Conservation (phyloP, 2,329 filamentous ascomycete species). For the Pseudogymnoascus sp. region DNA sequence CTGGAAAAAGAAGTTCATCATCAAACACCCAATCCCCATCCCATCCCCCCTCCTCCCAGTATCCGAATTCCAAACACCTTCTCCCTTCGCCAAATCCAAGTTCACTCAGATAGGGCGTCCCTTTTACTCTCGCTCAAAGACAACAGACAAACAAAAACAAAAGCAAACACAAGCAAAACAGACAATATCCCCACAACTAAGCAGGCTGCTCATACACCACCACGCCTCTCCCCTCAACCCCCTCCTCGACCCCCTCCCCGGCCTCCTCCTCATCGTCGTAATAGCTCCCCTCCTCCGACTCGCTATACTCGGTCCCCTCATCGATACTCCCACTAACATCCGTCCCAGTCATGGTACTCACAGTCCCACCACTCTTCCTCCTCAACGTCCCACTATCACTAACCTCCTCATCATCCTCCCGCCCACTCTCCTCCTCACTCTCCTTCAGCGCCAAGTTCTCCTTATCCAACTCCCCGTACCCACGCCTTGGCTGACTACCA, state of each 20-base stretch:
- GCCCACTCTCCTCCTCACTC: slow-evolving; percentile 41
- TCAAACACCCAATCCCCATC: not conserved
- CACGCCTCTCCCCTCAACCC: not conserved
- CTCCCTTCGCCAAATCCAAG: not conserved
- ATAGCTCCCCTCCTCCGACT: not conserved
- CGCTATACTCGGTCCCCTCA: slow-evolving; percentile 22
- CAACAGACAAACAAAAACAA: not conserved
- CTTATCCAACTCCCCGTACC: slow-evolving; percentile 48
- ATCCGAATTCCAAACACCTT: slow-evolving; percentile 3
- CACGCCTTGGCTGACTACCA: slow-evolving; percentile 30
- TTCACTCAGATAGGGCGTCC: not conserved
- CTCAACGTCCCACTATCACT: slow-evolving; percentile 24
- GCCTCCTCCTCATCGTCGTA: not conserved
- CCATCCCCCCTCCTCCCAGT: not conserved
- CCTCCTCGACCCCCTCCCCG: not conserved
- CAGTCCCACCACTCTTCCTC: slow-evolving; percentile 26
- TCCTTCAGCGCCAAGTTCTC: slow-evolving; percentile 57
- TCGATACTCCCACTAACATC: slow-evolving; percentile 22
- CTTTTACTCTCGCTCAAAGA: not conserved
- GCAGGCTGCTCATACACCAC: slow-evolving; percentile 6
- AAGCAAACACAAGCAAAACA: not conserved
- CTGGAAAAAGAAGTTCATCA: not conserved
- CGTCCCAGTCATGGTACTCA: slow-evolving; percentile 20
- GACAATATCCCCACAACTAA: not conserved
- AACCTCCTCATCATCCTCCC: slow-evolving; percentile 13